Base-by-base conservation (phyloP, 129 eudicot species). In the Calendula officinalis region DNA sequence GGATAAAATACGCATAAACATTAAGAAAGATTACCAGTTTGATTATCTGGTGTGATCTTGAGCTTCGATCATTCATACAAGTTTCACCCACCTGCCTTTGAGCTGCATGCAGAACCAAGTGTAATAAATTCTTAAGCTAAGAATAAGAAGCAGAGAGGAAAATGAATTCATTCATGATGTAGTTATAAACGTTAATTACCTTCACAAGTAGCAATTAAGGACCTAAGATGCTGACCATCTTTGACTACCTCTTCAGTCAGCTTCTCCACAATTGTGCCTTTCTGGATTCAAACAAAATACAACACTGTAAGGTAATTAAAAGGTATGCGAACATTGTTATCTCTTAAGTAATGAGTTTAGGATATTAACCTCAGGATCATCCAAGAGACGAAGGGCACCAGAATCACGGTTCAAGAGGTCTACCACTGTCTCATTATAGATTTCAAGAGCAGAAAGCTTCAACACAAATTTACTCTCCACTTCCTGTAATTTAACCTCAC, bases 1-100 rank as follows among this genome's bases (percentile, higher is more conserved):
- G 49, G 49, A 13, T 14, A 30, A 57, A 34, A 22, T 62, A 44
- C 65, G 41, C 38, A 10, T 16, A 62, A 37, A 22, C 27, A 59
- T 48, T 49, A n/a, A 37, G 33, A 16, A 47, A 58, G 62, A 44
- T 58, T 88, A 94, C 99, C 99, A 88, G 81, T 74, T 77, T 83
- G 45, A 94, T 79, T 58, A 94, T 94, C 82, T 94, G 99, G 71
- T 94, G 99, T 62, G 99, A 94, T 74, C 99, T 88, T 71, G 99
- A 94, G 72, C 99, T 94, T 78, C 78, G 80, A 74, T 94, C 97
- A 77, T 94, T 94, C 65, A 94, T 70, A 64, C 92, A 66, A 68
- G 99, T 94, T 78, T 88, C 99, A 5, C 99, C 99, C 13, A 94
- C 97, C 78, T 94, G 99, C 59, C 99, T 81, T 68, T 94, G 95